Percentiles rank a stretch among this genome's conserved stretches.
Evolutionary conservation across 1,139 yeast genomes (phyloP).

Genomic region (Taiozyma sp.): DNA sequence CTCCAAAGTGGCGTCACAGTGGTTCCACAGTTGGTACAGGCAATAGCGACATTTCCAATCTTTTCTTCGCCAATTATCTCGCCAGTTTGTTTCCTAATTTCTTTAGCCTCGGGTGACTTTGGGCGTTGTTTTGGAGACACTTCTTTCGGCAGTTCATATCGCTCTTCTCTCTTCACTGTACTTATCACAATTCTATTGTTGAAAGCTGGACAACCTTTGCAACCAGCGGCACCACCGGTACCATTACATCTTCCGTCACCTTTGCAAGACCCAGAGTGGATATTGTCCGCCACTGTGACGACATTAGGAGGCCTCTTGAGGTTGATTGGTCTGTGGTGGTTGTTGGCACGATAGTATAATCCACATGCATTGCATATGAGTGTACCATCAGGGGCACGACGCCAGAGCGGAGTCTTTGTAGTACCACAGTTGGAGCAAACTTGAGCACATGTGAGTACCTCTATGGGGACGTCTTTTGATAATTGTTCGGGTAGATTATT

Average conservation of each 20-base stretch:
- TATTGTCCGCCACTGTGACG: conserved; percentile 36
- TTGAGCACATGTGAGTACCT: not conserved
- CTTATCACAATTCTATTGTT: conserved; percentile 56
- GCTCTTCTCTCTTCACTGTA: conserved; percentile 5
- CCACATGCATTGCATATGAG: conserved; percentile 92
- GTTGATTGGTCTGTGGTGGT: conserved; percentile 72
- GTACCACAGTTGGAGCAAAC: conserved; percentile 73
- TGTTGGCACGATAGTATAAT: conserved; percentile 70
- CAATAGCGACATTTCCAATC: conserved; percentile 51
- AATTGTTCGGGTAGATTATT: not conserved
- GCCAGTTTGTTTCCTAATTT: conserved; percentile 3
- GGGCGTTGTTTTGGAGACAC: not conserved
- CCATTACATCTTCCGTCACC: conserved; percentile 88
- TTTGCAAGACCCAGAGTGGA: conserved; percentile 56
- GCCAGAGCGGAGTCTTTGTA: conserved; percentile 84
- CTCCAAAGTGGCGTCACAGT: conserved; percentile 15
- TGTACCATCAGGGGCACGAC: conserved; percentile 76
- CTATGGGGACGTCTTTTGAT: not conserved
- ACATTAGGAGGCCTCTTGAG: conserved; percentile 65
- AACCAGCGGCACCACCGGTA: conserved; percentile 78
- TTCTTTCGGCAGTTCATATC: not conserved
- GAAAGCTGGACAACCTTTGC: conserved; percentile 80
- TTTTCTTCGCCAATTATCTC: conserved; percentile 22
- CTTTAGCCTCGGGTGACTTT: not conserved
- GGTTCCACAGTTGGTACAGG: conserved; percentile 33